phyloP scores from a whole-genome alignment of 495 filamentous ascomycete species.

The Annulohypoxylon maeteangense region DNA sequence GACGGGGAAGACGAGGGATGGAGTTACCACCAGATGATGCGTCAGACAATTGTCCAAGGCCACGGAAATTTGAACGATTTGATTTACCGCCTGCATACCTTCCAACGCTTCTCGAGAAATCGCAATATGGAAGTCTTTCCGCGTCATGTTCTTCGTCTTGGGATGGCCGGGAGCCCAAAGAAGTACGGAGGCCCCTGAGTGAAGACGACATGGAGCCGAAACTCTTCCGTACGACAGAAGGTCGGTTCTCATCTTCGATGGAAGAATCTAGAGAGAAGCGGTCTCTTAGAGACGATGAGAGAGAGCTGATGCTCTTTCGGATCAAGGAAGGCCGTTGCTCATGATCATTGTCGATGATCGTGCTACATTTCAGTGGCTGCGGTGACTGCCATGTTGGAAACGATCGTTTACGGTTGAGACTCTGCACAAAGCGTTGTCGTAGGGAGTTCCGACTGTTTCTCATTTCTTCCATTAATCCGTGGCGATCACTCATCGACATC shows the following conservation, averaged over 20 bases:
- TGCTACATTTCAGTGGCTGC: neutral
- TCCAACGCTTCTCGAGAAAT: neutral
- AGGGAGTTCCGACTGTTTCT: conserved; percentile 4
- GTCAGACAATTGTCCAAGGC: conserved; percentile 17
- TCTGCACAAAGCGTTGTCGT: conserved; percentile 16
- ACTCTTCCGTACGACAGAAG: conserved; percentile 36
- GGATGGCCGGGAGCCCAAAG: conserved; percentile 16
- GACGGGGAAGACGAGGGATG: conserved; percentile 31
- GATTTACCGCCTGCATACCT: neutral
- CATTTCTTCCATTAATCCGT: neutral
- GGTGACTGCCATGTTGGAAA: neutral
- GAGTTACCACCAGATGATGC: conserved; percentile 2
- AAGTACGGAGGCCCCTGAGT: conserved; percentile 30
- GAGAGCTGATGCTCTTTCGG: conserved; percentile 31
- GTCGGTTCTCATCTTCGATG: conserved; percentile 3
- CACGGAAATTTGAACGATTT: neutral
- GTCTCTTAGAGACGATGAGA: conserved; percentile 32
- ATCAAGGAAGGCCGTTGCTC: conserved; percentile 4
- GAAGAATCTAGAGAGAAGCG: conserved; percentile 11
- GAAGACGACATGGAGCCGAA: conserved; percentile 43
- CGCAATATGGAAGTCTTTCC: conserved; percentile 9
- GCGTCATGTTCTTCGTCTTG: conserved; percentile 14
- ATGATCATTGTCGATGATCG: neutral
- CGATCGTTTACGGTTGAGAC: conserved; percentile 17
- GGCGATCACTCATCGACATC: neutral